Evolutionary conservation across 306 rosid species (phyloP), one percentile per base, ranked within the genome.

Genomic region (Geum urbanum): DNA sequence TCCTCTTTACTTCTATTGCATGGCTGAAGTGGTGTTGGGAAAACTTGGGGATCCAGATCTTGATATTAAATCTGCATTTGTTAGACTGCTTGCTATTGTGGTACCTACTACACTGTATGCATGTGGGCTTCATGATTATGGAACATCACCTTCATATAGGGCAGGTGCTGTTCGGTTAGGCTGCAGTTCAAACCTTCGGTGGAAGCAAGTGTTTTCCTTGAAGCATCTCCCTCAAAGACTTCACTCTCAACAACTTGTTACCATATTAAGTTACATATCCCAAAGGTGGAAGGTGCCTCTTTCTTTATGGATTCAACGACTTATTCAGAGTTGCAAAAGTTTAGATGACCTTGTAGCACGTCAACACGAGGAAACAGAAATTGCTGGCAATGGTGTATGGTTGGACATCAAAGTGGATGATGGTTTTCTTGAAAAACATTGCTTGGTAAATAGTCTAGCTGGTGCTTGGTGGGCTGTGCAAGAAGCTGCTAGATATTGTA

Each of bases 401-500:
- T 68, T 86, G 76, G 92, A 92, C 74, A 51, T 85, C 68, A 84
- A 84, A 81, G 85, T 90, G 87, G 91, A 90, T 74, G 96, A 89
- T 67, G 87, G 77, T 73, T 70, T 88, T 62, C 92, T 92, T 78
- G 85, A 79, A 80, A 81, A 84, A 65, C 83, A 71, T 75, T 88
- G 92, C 84, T 88, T 86, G 52, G 86, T 88, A 80, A 92, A 88
- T 80, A 83, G 72, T 79, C 74, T 92, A 76, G 98, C 98, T 74
- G 96, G 96, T 80, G 96, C 85, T 57, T 92, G 92, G 96, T 92
- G 98, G 98, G 96, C 95, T 71, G 73, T 92, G 48, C 95, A 92
- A 60, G 98, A 92, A 82, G 92, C 96, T 45, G 96, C 98, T 68
- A 84, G 96, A 80, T 92, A 88, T 65, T 92, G 96, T 83, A 86